Base-by-base conservation (phyloP, 2,329 filamentous ascomycete species). In the Peltaster fructicola region DNA sequence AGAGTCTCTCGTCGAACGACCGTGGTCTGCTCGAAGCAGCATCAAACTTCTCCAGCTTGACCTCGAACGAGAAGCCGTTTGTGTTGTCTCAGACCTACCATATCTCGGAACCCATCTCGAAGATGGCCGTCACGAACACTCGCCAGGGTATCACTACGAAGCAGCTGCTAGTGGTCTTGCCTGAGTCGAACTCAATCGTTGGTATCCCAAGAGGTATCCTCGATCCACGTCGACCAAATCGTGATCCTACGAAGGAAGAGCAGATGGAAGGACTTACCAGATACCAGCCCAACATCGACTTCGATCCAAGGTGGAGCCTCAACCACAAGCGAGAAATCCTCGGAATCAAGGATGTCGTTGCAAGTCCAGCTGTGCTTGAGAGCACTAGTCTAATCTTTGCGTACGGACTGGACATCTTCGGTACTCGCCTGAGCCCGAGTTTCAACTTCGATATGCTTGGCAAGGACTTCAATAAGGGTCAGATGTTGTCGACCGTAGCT, bases 331-430 rank as follows among this genome's bases (percentile, higher is more conserved):
- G 82, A 11, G 79, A 92, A 34, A 66, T 95, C 1, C 31, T 84
- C 2, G 82, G 81, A 5, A 65, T 92, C 20, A 59, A 65, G 31
- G 58, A 68, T 22, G 69, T 95, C 11, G 64, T 85, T 15, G 71
- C 81, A 0, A 67, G 67, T 10, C 78, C 84, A 1, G 78, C 81
- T 2, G 51, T 81, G 4, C 65, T 98, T 15, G 88, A 98, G 57
- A 93, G 84, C 53, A 95, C 88, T 1, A 85, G 77, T 41, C 51
- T 95, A 27, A 65, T 98, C 8, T 75, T 93, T 42, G 82, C 81
- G 0, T 92, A 77, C 43, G 88, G 88, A 3, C 50, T 81, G 8
- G 88, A 98, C 48, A 57, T 95, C 2, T 98, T 90, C 37, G 82
- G 78, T 8, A 85, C 82, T 1, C 63, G 82, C 25, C 68, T 90